Percentiles rank a stretch among this genome's conserved stretches.
Evolutionary conservation across 306 rosid species (phyloP).

Genomic region (Begonia loranthoides): DNA sequence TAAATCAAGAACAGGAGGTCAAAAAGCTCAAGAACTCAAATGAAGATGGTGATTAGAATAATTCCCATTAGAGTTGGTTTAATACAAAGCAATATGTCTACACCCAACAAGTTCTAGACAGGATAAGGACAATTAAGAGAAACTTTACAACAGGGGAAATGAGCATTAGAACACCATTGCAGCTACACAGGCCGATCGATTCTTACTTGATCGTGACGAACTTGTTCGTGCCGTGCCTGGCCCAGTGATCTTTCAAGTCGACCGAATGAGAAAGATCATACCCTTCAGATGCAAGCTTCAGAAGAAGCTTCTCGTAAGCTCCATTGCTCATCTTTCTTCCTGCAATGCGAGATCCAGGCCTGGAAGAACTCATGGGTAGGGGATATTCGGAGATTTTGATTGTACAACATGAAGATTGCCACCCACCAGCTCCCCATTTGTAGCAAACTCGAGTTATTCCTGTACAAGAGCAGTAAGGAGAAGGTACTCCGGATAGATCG

Average conservation of each 20-base stretch:
- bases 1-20: too few relatives aligned
- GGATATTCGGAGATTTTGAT: constrained; percentile 10
- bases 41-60: too few relatives aligned
- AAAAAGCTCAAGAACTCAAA: too few relatives aligned
- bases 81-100: not conserved
- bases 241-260: constrained; percentile 16
- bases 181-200: too few relatives aligned
- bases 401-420: constrained; percentile 16
- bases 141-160: not conserved
- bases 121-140: not conserved
- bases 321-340: constrained; percentile 16
- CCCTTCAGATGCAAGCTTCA: constrained; percentile 12
- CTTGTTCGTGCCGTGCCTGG: constrained; percentile 17
- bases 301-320: constrained; percentile 11
- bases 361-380: constrained; percentile 11
- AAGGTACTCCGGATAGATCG: constrained; percentile 13
- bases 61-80: not conserved
- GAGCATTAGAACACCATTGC: not conserved
- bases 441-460: constrained; percentile 11
- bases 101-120: constrained; percentile 3
- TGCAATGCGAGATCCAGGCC: constrained; percentile 13
- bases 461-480: constrained; percentile 12
- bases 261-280: constrained; percentile 13
- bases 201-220: constrained; percentile 8
- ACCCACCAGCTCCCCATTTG: constrained; percentile 17